Percentiles rank a stretch among this genome's conserved stretches.
Evolutionary conservation across 1,284 basidiomycete genomes (phyloP).

Genomic region (Irpex lacteus): DNA sequence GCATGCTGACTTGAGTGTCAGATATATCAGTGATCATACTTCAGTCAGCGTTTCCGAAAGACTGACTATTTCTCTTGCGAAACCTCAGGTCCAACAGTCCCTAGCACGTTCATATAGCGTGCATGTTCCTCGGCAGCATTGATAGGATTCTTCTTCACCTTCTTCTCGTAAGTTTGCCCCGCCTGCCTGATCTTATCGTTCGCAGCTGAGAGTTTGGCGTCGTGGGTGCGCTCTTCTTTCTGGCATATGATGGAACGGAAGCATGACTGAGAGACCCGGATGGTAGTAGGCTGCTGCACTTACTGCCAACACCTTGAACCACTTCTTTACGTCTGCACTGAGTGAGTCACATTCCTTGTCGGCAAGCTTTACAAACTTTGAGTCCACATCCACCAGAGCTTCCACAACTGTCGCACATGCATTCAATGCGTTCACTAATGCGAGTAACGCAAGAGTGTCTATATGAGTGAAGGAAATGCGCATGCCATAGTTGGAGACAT

Average conservation of each 20-base stretch:
- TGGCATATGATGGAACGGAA: slow-evolving; percentile 25
- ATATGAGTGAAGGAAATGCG: neutral
- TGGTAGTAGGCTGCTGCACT: slow-evolving; percentile 17
- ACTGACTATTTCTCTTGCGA: slow-evolving; percentile 75
- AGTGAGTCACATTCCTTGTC: slow-evolving; percentile 71
- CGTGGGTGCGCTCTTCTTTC: slow-evolving; percentile 79
- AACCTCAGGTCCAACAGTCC: slow-evolving; percentile 71
- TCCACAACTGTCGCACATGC: slow-evolving; percentile 67
- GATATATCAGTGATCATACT: slow-evolving; percentile 5
- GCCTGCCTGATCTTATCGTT: slow-evolving; percentile 77
- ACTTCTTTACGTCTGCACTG: slow-evolving; percentile 71
- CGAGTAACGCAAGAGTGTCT: neutral
- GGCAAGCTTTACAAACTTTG: slow-evolving; percentile 68
- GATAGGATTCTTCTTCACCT: slow-evolving; percentile 67
- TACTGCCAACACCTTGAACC: slow-evolving; percentile 80
- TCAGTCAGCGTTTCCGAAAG: neutral
- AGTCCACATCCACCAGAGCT: slow-evolving; percentile 61
- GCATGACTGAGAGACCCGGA: slow-evolving; percentile 1
- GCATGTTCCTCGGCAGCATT: slow-evolving; percentile 72
- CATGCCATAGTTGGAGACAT: neutral
- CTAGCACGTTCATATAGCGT: slow-evolving; percentile 72
- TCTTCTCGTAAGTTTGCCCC: slow-evolving; percentile 72
- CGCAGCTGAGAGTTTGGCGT: slow-evolving; percentile 64
- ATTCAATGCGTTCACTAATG: slow-evolving; percentile 62
- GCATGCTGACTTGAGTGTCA: slow-evolving; percentile 63